Percentiles rank a stretch among this genome's conserved stretches.
Evolutionary conservation across 805 yeast genomes (phyloP).

Genomic region (Barnettozyma sucrosica): DNA sequence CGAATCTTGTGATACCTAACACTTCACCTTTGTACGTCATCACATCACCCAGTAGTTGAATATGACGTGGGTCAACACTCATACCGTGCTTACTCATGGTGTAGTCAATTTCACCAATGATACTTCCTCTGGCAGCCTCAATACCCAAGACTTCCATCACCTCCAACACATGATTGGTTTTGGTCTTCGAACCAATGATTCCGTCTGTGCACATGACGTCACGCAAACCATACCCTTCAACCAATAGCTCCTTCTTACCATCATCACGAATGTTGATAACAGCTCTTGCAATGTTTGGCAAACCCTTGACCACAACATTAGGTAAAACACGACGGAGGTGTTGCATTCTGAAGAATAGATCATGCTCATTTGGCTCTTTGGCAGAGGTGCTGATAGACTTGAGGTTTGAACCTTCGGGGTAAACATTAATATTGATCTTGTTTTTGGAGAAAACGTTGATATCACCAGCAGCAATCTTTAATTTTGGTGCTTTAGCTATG

Average conservation of each 20-base stretch:
- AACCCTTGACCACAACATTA: conserved; percentile 85
- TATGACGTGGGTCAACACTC: conserved; percentile 99
- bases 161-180: conserved; percentile 89
- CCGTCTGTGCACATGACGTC: conserved; percentile 98
- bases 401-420: conserved; percentile 35
- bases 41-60: conserved; percentile 94
- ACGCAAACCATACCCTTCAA: conserved; percentile 95
- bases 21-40: conserved; percentile 99
- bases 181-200: conserved; percentile 79
- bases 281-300: conserved; percentile 88
- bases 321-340: conserved; percentile 82
- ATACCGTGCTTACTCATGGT: conserved; percentile 99
- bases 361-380: conserved; percentile 34
- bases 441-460: conserved; percentile 62
- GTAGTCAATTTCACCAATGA: conserved; percentile 89
- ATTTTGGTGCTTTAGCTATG: conserved; percentile 76
- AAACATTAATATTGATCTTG: conserved; percentile 59
- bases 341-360: conserved; percentile 84
- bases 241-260: conserved; percentile 82
- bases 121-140: conserved; percentile 94
- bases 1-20: conserved; percentile 95
- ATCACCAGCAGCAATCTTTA: conserved; percentile 73
- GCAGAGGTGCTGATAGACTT: conserved; percentile 40
- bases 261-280: conserved; percentile 90
- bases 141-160: conserved; percentile 88